Percentiles rank a stretch among this genome's conserved stretches.
Conservation (phyloP, 768 basidiomycete genomes). For the Suillus tomentosus region DNA sequence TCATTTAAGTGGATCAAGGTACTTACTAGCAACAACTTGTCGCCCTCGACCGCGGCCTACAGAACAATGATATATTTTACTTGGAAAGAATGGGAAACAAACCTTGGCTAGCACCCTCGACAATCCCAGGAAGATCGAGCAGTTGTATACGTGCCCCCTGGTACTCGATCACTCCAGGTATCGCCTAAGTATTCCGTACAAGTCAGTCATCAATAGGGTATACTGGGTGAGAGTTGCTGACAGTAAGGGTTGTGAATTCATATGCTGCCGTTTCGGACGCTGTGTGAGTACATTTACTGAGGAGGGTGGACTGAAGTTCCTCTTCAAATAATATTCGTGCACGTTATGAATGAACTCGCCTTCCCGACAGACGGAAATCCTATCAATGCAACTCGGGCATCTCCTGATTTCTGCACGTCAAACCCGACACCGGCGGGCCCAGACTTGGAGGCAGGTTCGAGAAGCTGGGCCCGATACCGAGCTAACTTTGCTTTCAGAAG, state of each 20-base stretch:
- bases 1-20: not conserved
- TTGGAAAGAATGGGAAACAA: slow-evolving; percentile 1
- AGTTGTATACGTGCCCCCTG: slow-evolving; percentile 93
- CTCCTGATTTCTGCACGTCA: slow-evolving; percentile 85
- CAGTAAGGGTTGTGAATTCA: slow-evolving; percentile 92
- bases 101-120: slow-evolving; percentile 89
- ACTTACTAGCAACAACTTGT: slow-evolving; percentile 89
- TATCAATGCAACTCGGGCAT: slow-evolving; percentile 89
- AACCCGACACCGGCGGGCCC: slow-evolving; percentile 82
- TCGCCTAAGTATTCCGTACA: slow-evolving; percentile 56
- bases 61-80: not conserved
- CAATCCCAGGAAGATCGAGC: slow-evolving; percentile 94
- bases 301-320: slow-evolving; percentile 72
- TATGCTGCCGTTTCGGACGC: slow-evolving; percentile 88
- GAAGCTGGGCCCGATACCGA: slow-evolving; percentile 90
- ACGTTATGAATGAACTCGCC: slow-evolving; percentile 35
- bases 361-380: slow-evolving; percentile 97
- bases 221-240: slow-evolving; percentile 31
- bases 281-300: slow-evolving; percentile 91
- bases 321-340: slow-evolving; percentile 12
- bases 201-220: not conserved
- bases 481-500: slow-evolving; percentile 94
- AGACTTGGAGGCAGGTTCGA: slow-evolving; percentile 88
- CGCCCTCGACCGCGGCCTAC: slow-evolving; percentile 81
- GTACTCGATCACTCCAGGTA: slow-evolving; percentile 96